Evolutionary conservation across 352 stramenopile genomes (phyloP).

Genomic region (Phytopythium delawarense): DNA sequence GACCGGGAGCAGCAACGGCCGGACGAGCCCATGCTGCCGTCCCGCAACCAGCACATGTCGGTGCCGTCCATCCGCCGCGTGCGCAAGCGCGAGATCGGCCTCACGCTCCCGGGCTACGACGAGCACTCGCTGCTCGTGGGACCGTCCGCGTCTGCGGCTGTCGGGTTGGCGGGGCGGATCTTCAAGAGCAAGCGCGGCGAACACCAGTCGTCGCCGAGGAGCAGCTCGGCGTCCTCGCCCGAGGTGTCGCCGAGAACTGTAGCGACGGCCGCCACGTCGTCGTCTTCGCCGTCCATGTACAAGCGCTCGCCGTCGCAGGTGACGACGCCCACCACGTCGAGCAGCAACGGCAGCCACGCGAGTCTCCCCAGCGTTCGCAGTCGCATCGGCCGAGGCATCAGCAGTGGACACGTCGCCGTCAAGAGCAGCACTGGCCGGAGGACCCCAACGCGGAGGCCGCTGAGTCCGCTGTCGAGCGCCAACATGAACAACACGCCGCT

Average conservation of each 20-base stretch:
- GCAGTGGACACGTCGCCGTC: conserved; percentile 12
- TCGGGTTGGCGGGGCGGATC: conserved; percentile 5
- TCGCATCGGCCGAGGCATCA: conserved; percentile 23
- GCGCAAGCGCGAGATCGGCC: conserved; percentile 22
- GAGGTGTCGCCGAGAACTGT: conserved; percentile 11
- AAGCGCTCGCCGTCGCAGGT: conserved; percentile 24
- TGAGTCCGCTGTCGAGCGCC: conserved; percentile 21
- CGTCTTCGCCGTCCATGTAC: conserved; percentile 46
- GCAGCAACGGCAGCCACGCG: conserved; percentile 24
- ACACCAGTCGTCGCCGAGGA: conserved; percentile 9
- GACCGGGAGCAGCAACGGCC: neutral
- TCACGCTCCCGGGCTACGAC: conserved; percentile 26
- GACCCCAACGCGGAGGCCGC: neutral
- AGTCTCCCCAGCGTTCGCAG: conserved; percentile 21
- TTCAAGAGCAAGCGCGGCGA: conserved; percentile 25
- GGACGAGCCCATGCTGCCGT: neutral
- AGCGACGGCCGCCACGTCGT: conserved; percentile 46
- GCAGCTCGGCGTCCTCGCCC: conserved; percentile 7
- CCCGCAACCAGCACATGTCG: conserved; percentile 3
- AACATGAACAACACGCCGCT: conserved; percentile 15
- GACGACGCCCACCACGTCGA: conserved; percentile 19
- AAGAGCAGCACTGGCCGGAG: conserved; percentile 1
- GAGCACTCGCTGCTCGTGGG: conserved; percentile 14
- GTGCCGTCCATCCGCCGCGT: conserved; percentile 11
- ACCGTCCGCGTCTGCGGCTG: conserved; percentile 5